phyloP scores from a whole-genome alignment of 225 moss, liverwort and hornwort species.

The Sphagnum contortum region DNA sequence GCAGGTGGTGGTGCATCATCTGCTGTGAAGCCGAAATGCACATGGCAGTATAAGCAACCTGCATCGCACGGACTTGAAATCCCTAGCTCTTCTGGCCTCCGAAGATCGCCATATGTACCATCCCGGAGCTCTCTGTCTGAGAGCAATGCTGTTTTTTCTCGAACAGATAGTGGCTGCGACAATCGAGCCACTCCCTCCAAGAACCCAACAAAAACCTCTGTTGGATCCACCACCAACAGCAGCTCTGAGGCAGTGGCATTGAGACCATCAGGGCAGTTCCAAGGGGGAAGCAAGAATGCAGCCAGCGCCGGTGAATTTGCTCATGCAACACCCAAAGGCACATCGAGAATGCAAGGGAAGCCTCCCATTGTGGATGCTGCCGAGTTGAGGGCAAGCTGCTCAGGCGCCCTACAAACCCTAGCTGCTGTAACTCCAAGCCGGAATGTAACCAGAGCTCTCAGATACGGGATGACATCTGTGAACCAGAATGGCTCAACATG shows the following conservation, averaged over 20 bases:
- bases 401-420: slow-evolving; percentile 36
- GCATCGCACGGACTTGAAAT: slow-evolving; percentile 7
- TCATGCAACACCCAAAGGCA: slow-evolving; percentile 20
- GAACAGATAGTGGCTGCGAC: too few relatives aligned
- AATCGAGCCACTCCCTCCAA: slow-evolving; percentile 20
- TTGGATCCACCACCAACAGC: too few relatives aligned
- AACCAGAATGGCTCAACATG: slow-evolving; percentile 9
- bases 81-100: slow-evolving; percentile 6
- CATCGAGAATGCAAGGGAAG: slow-evolving; percentile 23
- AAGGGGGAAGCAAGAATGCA: slow-evolving; percentile 8
- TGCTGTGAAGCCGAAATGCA: slow-evolving; percentile 5
- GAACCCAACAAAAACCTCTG: slow-evolving; percentile 2
- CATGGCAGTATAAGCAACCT: slow-evolving; percentile 40
- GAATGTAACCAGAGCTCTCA: slow-evolving; percentile 66
- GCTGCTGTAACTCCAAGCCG: slow-evolving; percentile 49
- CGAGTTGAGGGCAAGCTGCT: slow-evolving; percentile 17
- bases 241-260: too few relatives aligned
- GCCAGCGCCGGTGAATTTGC: slow-evolving; percentile 17
- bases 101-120: slow-evolving; percentile 3
- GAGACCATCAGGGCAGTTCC: background rate
- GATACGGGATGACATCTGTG: slow-evolving; percentile 47
- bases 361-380: slow-evolving; percentile 27
- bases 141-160: too few relatives aligned
- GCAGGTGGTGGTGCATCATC: slow-evolving; percentile 15
- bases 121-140: too few relatives aligned